Conservation (phyloP, 106 monocot species). For the Iris macrosiphon region DNA sequence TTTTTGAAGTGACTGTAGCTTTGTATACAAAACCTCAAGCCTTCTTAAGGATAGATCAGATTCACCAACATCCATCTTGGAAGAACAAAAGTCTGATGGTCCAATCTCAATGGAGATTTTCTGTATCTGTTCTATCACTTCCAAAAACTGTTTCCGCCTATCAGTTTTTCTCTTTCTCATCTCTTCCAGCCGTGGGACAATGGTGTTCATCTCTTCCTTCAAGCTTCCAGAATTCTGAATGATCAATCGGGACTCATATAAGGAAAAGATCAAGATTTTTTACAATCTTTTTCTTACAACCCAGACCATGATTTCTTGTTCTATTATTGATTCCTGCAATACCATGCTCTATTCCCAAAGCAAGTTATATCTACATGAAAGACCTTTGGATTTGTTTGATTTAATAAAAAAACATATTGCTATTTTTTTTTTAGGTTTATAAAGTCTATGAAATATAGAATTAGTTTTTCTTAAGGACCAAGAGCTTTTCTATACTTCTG, state of each 20-base stretch:
- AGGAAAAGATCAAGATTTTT: not conserved
- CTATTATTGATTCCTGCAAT: not conserved
- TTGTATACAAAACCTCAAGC: constrained; percentile 45
- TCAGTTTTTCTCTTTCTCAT: constrained; percentile 47
- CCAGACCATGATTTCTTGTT: too few relatives aligned
- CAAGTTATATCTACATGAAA: not conserved
- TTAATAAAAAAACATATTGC: not conserved
- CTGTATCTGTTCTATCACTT: constrained; percentile 41
- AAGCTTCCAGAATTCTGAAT: constrained; percentile 36
- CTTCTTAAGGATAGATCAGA: constrained; percentile 48
- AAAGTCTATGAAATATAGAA: too few relatives aligned
- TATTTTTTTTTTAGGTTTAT: too few relatives aligned
- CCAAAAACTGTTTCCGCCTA: constrained; percentile 40
- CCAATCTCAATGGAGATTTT: constrained; percentile 40
- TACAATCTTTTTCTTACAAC: not conserved
- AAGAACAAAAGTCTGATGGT: constrained; percentile 8
- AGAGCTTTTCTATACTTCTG: too few relatives aligned
- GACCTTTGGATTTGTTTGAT: not conserved
- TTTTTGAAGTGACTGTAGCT: constrained; percentile 44
- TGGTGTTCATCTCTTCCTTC: constrained; percentile 53
- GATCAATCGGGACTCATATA: not conserved
- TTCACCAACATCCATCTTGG: constrained; percentile 32
- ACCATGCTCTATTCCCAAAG: not conserved
- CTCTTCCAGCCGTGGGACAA: constrained; percentile 59
- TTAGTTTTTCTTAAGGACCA: too few relatives aligned